phyloP scores from a whole-genome alignment of 108 stramenopile genomes.

The Discostella stelligeroides region DNA sequence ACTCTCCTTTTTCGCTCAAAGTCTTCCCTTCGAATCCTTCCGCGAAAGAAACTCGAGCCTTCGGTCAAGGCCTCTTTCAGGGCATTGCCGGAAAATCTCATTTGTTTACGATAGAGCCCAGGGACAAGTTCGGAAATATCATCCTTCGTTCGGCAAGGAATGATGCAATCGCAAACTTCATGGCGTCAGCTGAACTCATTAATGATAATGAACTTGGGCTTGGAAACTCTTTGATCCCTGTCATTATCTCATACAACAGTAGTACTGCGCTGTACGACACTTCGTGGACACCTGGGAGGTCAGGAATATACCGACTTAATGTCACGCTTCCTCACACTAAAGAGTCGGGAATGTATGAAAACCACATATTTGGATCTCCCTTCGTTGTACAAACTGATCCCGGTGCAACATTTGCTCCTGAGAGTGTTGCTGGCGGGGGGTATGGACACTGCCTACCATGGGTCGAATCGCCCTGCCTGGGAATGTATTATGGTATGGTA shows the following conservation, averaged over 20 bases:
- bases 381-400: slow-evolving; percentile 33
- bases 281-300: slow-evolving; percentile 13
- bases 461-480: slow-evolving; percentile 21
- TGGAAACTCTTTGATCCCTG: slow-evolving; percentile 12
- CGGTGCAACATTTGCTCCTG: slow-evolving; percentile 33
- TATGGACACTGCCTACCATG: slow-evolving; percentile 25
- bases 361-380: slow-evolving; percentile 49
- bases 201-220: slow-evolving; percentile 9
- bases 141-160: background rate
- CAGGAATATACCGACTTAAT: slow-evolving; percentile 35
- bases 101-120: slow-evolving; percentile 26
- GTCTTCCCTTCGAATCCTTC: slow-evolving; percentile 25
- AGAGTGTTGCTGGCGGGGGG: slow-evolving; percentile 37
- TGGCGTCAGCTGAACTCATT: slow-evolving; percentile 17
- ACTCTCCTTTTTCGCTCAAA: slow-evolving; percentile 27
- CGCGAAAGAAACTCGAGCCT: slow-evolving; percentile 29
- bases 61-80: slow-evolving; percentile 33
- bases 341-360: background rate
- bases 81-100: slow-evolving; percentile 43
- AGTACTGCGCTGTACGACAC: slow-evolving; percentile 3
- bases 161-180: slow-evolving; percentile 21
- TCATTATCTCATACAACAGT: slow-evolving; percentile 24
- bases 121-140: slow-evolving; percentile 38
- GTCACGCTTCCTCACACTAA: slow-evolving; percentile 2
- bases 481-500: slow-evolving; percentile 39